Evolutionary conservation across 1,139 yeast genomes (phyloP).

Genomic region (Magnusiomyces suaveolens): DNA sequence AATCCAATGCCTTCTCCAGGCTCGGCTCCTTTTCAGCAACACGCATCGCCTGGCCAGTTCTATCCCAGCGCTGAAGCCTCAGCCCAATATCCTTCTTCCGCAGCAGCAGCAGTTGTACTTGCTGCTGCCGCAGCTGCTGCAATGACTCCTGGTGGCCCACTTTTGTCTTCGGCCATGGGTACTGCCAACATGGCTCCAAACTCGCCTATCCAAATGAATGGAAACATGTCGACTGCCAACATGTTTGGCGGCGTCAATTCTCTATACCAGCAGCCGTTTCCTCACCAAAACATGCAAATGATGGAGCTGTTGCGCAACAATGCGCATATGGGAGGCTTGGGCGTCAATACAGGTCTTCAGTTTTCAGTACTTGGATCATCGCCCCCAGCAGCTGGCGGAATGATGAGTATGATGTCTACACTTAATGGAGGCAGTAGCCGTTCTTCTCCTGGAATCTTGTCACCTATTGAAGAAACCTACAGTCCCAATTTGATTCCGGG

Average conservation of each 20-base stretch:
- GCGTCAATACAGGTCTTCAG: too few species aligned
- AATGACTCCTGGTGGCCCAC: neutral
- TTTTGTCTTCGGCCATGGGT: neutral
- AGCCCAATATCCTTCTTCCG: neutral
- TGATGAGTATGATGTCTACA: neutral
- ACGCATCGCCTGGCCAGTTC: too few species aligned
- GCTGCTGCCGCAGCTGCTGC: neutral
- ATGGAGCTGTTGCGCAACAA: neutral
- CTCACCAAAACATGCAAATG: neutral
- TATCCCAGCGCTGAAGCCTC: too few species aligned
- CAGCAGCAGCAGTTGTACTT: neutral
- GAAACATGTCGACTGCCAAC: neutral
- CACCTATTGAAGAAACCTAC: neutral
- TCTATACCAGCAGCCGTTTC: neutral
- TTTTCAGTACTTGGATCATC: too few species aligned
- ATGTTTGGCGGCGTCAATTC: neutral
- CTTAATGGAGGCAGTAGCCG: neutral
- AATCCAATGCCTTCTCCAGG: too few species aligned
- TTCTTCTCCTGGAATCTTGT: neutral
- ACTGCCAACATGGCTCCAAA: neutral
- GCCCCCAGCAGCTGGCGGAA: too few species aligned
- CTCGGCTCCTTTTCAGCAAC: too few species aligned
- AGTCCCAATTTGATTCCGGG: neutral
- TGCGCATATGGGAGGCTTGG: too few species aligned
- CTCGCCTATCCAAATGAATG: neutral